These are phyloP conservation scores for Tuber calosporum DNA, from an alignment of 495 filamentous ascomycete species.

Conservation along the genomic window DNA sequence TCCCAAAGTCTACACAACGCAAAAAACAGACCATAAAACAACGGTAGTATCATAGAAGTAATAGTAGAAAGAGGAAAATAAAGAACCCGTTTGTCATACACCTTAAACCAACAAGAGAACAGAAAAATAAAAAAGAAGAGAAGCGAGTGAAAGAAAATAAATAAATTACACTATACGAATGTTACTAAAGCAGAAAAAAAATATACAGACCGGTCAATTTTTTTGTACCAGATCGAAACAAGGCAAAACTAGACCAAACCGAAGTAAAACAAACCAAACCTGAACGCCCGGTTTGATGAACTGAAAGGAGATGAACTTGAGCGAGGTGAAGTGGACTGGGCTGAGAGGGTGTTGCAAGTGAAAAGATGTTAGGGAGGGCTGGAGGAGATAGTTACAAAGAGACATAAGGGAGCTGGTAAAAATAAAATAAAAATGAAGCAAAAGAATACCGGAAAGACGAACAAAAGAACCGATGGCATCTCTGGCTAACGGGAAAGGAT, in stretches of 20 bases:
- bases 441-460: not conserved
- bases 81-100: not conserved
- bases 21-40: not conserved
- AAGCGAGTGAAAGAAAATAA: not conserved
- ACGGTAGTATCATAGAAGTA: not conserved
- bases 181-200: constrained; percentile 9
- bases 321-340: not conserved
- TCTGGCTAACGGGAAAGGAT: not conserved
- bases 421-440: not conserved
- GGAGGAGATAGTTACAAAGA: not conserved
- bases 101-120: constrained; percentile 13
- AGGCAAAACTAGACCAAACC: not conserved
- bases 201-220: constrained; percentile 6
- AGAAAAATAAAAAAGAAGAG: not conserved
- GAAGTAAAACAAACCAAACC: not conserved
- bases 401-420: not conserved
- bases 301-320: constrained; percentile 1
- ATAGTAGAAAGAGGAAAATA: constrained; percentile 13
- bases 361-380: not conserved
- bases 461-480: not conserved
- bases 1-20: constrained; percentile 3
- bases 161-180: not conserved
- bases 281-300: constrained; percentile 3
- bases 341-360: not conserved
- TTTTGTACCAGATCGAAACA: not conserved